Conservation (phyloP, 2,329 filamentous ascomycete genomes). For the Cladobotryum mycophilum region DNA sequence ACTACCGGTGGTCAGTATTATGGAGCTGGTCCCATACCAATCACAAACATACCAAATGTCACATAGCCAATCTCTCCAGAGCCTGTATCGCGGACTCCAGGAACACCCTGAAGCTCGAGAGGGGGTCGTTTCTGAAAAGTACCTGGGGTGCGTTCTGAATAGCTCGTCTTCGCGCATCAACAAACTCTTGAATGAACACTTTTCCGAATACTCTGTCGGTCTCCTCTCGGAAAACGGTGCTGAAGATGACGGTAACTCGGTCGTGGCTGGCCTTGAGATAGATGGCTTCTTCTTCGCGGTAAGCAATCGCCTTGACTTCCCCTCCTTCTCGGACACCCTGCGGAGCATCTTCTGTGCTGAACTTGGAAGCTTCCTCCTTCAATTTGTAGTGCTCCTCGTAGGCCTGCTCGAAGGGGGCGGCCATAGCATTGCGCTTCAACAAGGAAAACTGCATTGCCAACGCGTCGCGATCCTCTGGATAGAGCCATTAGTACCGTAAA, state of each 20-base stretch:
- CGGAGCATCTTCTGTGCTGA: conserved; percentile 88
- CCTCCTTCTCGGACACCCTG: conserved; percentile 86
- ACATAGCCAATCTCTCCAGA: conserved; percentile 93
- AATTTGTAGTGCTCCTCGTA: conserved; percentile 88
- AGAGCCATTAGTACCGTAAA: conserved; percentile 2
- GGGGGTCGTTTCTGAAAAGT: conserved; percentile 93
- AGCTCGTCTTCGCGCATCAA: conserved; percentile 86
- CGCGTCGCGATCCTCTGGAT: conserved; percentile 72
- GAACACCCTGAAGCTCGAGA: conserved; percentile 79
- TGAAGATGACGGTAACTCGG: conserved; percentile 97
- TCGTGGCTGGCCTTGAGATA: conserved; percentile 98
- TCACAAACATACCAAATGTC: conserved; percentile 70
- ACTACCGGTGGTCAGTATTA: conserved; percentile 46
- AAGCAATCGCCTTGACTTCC: conserved; percentile 92
- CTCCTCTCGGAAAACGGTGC: conserved; percentile 95
- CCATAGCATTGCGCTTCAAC: conserved; percentile 97
- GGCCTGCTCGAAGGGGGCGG: conserved; percentile 93
- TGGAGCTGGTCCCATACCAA: background rate
- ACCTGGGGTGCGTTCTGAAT: conserved; percentile 99
- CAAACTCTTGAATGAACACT: conserved; percentile 97
- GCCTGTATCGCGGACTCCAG: conserved; percentile 69
- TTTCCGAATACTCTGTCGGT: conserved; percentile 97
- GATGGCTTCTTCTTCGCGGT: conserved; percentile 97
- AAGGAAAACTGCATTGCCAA: conserved; percentile 82
- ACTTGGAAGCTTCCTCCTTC: conserved; percentile 82